Base-by-base conservation (phyloP, 2,329 filamentous ascomycete genomes). In the Colletotrichum sp. region DNA sequence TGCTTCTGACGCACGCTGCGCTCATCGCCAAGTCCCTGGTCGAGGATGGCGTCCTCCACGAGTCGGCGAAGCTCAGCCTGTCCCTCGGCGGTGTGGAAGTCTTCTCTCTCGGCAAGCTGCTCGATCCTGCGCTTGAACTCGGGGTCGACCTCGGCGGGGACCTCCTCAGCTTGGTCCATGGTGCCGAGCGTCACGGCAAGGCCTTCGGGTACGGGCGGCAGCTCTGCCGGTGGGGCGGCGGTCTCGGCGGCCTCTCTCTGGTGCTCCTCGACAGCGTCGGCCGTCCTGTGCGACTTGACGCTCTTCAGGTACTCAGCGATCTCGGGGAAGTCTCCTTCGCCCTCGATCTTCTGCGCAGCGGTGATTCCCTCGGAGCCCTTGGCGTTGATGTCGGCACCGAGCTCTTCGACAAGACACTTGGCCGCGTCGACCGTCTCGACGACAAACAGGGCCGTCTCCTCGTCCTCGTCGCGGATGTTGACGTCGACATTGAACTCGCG, bases 371-470 rank as follows among this genome's bases (percentile, higher is more conserved):
- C 95, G 26, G 89, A 87, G 78, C 97, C 96, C 79, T 87, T 89
- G 75, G 93, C 88, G 24, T 85, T 86, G 49, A 91, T 84, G 80
- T 98, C 92, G 36, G 94, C 91, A 7, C 93, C 92, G 5, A 99
- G 88, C 84, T 98, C 95, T 81, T 98, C 95, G 5, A 99, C 91
- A 9, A 99, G 88, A 68, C 93, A 91, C 80, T 91, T 92, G 24
- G 96, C 96, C 59, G 95, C 93, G 6, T 95, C 93, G 65, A 94
- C 88, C 0, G 92, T 95, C 85, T 99, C 97, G 32, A 93, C 92
- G n/a, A 96, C 95, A 82, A 98, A 99, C 6, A 99, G 88, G n/a
- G 96, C 94, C 2, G 96, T 98, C 86, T 99, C 97, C 72, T 93
- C 92, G 83, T 99, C 97, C 84, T 98, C 95, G 82, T 99, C 97